A percentile compares a stretch with the other conserved stretches of the same genome.
Evolutionary conservation across 2,329 filamentous ascomycete genomes (phyloP).

Genomic region (Albophoma yamanashiensis): DNA sequence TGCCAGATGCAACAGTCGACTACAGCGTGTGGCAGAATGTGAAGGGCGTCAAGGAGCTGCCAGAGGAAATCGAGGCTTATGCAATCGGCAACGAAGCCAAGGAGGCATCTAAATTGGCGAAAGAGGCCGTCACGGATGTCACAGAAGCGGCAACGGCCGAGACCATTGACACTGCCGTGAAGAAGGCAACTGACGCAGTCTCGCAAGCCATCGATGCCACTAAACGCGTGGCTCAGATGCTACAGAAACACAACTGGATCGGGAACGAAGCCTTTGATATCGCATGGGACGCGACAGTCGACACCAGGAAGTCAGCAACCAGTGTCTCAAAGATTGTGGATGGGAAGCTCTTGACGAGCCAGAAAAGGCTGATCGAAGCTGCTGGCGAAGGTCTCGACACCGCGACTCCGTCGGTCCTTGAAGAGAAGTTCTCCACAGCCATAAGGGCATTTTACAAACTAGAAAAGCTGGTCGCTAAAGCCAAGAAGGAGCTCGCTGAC

Average conservation of each 20-base stretch:
- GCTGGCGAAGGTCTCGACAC: not conserved
- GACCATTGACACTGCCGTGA: not conserved
- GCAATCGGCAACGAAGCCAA: not conserved
- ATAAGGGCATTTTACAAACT: not conserved
- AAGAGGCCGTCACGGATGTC: not conserved
- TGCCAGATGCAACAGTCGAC: not conserved
- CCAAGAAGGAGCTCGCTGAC: not conserved
- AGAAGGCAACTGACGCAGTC: not conserved
- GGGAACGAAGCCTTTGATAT: not conserved
- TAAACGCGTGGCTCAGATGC: not conserved
- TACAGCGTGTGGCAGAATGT: not conserved
- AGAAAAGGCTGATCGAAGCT: not conserved
- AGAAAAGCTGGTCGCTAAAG: not conserved
- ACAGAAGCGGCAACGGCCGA: not conserved
- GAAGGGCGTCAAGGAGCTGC: not conserved
- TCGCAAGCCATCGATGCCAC: not conserved
- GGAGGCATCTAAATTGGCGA: not conserved
- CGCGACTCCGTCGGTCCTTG: not conserved
- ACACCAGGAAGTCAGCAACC: not conserved
- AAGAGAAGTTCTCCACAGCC: not conserved
- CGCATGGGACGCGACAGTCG: not conserved
- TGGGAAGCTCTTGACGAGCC: not conserved
- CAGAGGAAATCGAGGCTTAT: not conserved
- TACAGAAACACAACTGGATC: not conserved
- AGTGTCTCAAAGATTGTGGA: not conserved